Evolutionary conservation across 2,329 filamentous ascomycete species (phyloP), one percentile per base, ranked within the genome.

Genomic region (Chaetomiaceae sp.): DNA sequence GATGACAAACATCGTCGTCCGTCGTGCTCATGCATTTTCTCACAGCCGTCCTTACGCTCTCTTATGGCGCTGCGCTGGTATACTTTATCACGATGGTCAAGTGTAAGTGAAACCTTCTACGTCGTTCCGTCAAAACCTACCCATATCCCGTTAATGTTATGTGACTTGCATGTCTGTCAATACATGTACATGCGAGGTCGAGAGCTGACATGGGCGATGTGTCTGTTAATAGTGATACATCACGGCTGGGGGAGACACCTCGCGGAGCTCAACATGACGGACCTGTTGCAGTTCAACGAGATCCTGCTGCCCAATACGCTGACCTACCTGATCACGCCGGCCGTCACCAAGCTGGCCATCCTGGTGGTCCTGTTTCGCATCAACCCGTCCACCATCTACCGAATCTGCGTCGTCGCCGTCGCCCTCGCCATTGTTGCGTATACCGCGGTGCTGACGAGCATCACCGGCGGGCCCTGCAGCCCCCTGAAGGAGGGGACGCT

Each of bases 281-380:
- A 55, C 40, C 35, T 55, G 2, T 16, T 49, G 30, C 17, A 49
- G 16, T 52, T 55, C 41, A 55, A 51, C 41, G 33, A 43, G 23
- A 25, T 21, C 16, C 44, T 55, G 30, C 53, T 55, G 9, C 53
- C 53, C n/a, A 55, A 55, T 41, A 55, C 53, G 12, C 19, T 55
- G 8, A 55, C 48, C n/a, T 55, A 55, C 41, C 49, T 55, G 7
- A 46, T 49, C 44, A 55, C 44, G 2, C 53, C 53, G 6, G 48
- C 44, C 16, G 44, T 55, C 39, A 55, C 53, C 44, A 55, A 55
- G 37, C 41, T 55, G 31, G 48, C 53, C 49, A 55, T 55, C 44
- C 38, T 51, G 34, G 21, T 42, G 19, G 41, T 51, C 14, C 35
- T 55, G 16, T 55, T 16, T 27, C 21, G 30, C 9, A 55, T 55